Conservation (phyloP, 768 basidiomycete species). For the Sarcomyxa edulis region DNA sequence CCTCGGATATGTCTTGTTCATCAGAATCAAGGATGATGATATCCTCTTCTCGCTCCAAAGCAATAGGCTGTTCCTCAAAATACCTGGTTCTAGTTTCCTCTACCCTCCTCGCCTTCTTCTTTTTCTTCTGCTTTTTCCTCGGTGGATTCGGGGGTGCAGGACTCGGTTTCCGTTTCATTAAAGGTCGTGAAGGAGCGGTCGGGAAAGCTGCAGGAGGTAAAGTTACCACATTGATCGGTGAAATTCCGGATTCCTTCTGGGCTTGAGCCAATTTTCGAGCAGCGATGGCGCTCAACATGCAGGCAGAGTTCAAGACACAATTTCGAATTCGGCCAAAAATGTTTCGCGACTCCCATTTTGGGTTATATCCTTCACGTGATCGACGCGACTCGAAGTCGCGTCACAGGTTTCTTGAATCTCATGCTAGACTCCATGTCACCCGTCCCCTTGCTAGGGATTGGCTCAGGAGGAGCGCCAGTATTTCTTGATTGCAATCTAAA, state of each 20-base stretch:
- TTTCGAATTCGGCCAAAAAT: too few species aligned
- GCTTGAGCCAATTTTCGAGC: constrained; percentile 55
- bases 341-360: too few species aligned
- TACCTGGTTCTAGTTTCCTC: constrained; percentile 25
- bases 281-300: constrained; percentile 75
- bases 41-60: constrained; percentile 31
- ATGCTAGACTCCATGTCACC: too few species aligned
- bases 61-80: constrained; percentile 25
- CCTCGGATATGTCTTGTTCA: constrained; percentile 23
- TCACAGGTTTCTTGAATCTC: too few species aligned
- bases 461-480: too few species aligned
- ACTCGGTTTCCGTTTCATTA: constrained; percentile 43
- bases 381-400: too few species aligned
- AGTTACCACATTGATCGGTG: constrained; percentile 10
- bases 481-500: too few species aligned
- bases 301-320: not conserved
- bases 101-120: constrained; percentile 13
- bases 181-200: constrained; percentile 5
- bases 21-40: constrained; percentile 33
- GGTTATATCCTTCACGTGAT: too few species aligned
- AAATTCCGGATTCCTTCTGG: constrained; percentile 7
- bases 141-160: constrained; percentile 14
- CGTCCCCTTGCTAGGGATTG: too few species aligned
- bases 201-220: constrained; percentile 9
- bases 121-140: constrained; percentile 21